phyloP scores from a whole-genome alignment of 306 rosid species.

The Mucuna pruriens region DNA sequence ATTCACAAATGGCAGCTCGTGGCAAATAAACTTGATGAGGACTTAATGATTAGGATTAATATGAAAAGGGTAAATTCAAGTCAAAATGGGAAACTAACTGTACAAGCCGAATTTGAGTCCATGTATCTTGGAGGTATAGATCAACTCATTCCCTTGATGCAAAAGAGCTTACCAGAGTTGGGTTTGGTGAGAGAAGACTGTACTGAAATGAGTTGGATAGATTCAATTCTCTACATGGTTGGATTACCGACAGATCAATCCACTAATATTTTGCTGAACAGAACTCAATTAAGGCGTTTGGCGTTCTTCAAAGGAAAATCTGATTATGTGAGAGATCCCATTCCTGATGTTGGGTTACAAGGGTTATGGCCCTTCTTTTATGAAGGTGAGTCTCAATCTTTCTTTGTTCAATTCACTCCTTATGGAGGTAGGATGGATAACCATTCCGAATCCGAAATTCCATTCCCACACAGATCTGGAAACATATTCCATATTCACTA shows the following conservation, averaged over 20 bases:
- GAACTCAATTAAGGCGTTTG: not conserved
- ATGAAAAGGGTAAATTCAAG: too few species aligned
- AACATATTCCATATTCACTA: conserved; percentile 36
- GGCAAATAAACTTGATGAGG: not conserved
- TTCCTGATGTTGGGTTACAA: conserved; percentile 30
- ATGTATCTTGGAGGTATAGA: conserved; percentile 46
- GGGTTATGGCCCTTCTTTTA: not conserved
- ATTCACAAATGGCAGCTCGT: conserved; percentile 21
- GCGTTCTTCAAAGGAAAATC: conserved; percentile 42
- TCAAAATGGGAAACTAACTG: too few species aligned
- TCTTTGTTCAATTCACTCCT: not conserved
- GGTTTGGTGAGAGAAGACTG: conserved; percentile 21
- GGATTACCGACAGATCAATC: not conserved
- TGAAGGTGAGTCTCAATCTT: too few species aligned
- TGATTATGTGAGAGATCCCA: conserved; percentile 38
- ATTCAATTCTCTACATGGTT: not conserved
- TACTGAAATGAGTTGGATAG: conserved; percentile 37
- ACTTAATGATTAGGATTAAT: too few species aligned
- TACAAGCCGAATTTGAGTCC: too few species aligned
- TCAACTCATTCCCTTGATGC: conserved; percentile 37
- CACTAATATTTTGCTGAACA: conserved; percentile 18
- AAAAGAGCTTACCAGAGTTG: conserved; percentile 47
- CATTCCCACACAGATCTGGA: conserved; percentile 41
- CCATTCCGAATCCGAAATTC: conserved; percentile 36
- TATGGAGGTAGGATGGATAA: conserved; percentile 49